Evolutionary conservation across 768 basidiomycete genomes (phyloP).

Genomic region (Rhodotorula graminis): DNA sequence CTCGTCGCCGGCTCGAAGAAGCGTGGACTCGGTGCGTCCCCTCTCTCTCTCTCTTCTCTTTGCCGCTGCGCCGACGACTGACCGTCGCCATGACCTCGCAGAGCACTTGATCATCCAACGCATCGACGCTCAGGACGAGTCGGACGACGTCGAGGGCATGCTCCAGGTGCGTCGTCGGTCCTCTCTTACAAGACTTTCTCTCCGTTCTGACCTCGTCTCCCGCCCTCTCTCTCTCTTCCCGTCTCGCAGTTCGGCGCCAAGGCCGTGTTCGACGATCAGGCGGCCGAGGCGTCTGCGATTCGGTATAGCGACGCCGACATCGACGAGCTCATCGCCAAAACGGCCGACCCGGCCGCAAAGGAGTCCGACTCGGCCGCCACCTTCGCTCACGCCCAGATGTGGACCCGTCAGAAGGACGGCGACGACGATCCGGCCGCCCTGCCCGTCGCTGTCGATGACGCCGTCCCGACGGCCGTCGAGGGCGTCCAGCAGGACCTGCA

Average conservation of each 20-base stretch:
- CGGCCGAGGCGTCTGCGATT: conserved; percentile 18
- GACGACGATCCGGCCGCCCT: conserved; percentile 49
- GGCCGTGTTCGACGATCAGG: conserved; percentile 27
- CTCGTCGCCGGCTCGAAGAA: conserved; percentile 39
- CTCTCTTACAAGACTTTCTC: too few relatives aligned
- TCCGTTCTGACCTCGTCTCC: background rate
- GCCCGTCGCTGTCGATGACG: conserved; percentile 54
- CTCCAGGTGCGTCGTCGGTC: conserved; percentile 47
- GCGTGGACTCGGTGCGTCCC: conserved; percentile 61
- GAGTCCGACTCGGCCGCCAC: conserved; percentile 41
- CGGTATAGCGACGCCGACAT: conserved; percentile 27
- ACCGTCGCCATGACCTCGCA: conserved; percentile 9
- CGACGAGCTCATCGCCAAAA: conserved; percentile 44
- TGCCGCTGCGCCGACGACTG: background rate
- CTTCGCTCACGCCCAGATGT: conserved; percentile 87
- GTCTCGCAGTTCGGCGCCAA: conserved; percentile 26
- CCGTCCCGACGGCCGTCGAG: conserved; percentile 49
- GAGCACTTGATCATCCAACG: conserved; percentile 37
- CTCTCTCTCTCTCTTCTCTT: conserved; percentile 68
- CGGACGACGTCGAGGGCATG: conserved; percentile 80
- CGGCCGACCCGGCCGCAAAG: conserved; percentile 14
- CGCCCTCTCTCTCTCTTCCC: too few relatives aligned
- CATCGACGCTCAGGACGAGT: conserved; percentile 54
- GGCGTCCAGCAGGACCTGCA: conserved; percentile 52
- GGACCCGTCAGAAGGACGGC: conserved; percentile 70